Percentiles rank a stretch among this genome's conserved stretches.
phyloP scores from a whole-genome alignment of 192 early-diverging fungal genomes.

The Coemansia aciculifera region DNA sequence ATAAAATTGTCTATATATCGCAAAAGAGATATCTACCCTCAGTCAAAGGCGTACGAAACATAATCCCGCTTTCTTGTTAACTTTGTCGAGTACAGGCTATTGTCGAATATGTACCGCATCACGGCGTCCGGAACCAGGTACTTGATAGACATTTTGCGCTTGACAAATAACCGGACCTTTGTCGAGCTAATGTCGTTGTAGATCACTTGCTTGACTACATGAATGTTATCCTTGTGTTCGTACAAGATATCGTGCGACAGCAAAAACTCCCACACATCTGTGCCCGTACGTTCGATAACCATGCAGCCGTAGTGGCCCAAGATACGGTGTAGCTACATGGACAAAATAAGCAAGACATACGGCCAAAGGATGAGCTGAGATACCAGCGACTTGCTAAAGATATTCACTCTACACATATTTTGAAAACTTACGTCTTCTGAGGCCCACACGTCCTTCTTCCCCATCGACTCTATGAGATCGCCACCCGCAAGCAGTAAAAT shows the following conservation, averaged over 20 bases:
- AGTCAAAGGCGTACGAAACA: constrained; percentile 56
- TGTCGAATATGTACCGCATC: constrained; percentile 82
- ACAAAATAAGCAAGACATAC: background rate
- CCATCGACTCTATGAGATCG: constrained; percentile 96
- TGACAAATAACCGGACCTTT: constrained; percentile 93
- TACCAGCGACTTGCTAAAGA: background rate
- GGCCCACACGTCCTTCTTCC: constrained; percentile 84
- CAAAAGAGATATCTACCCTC: background rate
- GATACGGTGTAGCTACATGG: constrained; percentile 75
- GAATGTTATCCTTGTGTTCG: constrained; percentile 85
- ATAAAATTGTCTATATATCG: background rate
- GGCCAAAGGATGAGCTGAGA: background rate
- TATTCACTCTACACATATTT: background rate
- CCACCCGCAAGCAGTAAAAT: constrained; percentile 95
- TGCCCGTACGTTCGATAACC: constrained; percentile 92
- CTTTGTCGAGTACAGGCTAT: constrained; percentile 71
- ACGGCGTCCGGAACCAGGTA: constrained; percentile 92
- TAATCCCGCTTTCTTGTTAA: constrained; percentile 57
- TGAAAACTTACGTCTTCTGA: constrained; percentile 64
- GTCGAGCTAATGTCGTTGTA: constrained; percentile 98
- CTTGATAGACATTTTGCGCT: constrained; percentile 90
- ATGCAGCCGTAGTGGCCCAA: constrained; percentile 89
- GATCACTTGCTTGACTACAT: constrained; percentile 93
- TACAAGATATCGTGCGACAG: constrained; percentile 88
- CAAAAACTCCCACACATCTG: constrained; percentile 92